Conservation (phyloP, 1,284 basidiomycete species). For the Schizopora paradoxa region DNA sequence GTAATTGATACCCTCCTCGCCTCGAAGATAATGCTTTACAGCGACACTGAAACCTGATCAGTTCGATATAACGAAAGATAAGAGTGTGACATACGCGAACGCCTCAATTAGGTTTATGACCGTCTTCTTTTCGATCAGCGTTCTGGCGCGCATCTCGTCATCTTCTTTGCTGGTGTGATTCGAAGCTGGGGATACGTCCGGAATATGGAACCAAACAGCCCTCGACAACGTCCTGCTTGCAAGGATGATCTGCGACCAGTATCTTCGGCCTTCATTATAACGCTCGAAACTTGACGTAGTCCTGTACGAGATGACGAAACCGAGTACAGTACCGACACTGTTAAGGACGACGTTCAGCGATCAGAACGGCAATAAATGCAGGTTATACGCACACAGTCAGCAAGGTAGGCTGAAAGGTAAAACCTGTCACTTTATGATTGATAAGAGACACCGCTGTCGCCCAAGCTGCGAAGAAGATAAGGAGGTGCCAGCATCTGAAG, state of each 20-base stretch:
- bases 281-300: constrained; percentile 74
- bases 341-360: neutral
- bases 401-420: constrained; percentile 46
- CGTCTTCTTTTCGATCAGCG: constrained; percentile 64
- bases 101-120: constrained; percentile 54
- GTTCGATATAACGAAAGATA: neutral
- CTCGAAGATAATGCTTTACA: constrained; percentile 53
- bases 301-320: constrained; percentile 62
- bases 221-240: constrained; percentile 53
- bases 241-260: constrained; percentile 67
- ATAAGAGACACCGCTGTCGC: constrained; percentile 48
- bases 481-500: constrained; percentile 63
- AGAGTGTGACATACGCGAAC: constrained; percentile 28
- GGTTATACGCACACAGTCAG: constrained; percentile 55
- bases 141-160: constrained; percentile 39
- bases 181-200: constrained; percentile 33
- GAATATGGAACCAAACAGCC: constrained; percentile 60
- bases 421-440: constrained; percentile 39
- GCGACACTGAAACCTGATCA: constrained; percentile 29
- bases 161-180: constrained; percentile 25
- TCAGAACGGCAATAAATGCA: neutral
- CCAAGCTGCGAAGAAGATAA: constrained; percentile 59
- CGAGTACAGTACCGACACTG: constrained; percentile 52
- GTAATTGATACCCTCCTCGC: constrained; percentile 56
- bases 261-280: constrained; percentile 64